Percentiles rank a stretch among this genome's conserved stretches.
phyloP scores from a whole-genome alignment of 441 rosid genomes.

The Mallotus japonicus region DNA sequence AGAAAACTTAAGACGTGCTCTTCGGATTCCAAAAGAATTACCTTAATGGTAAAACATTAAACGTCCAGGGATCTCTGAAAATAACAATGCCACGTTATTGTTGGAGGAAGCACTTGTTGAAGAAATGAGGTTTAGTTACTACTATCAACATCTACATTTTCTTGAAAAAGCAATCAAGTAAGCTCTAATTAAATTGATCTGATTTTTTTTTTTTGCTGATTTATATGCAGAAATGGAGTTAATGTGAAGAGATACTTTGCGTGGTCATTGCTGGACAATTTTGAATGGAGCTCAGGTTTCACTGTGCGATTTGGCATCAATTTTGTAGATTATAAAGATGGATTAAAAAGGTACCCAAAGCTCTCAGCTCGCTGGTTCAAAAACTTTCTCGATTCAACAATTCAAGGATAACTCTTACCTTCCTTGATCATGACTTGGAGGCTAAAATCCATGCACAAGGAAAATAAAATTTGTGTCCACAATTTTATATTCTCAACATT shows the following conservation, averaged over 20 bases:
- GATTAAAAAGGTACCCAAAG: slow-evolving; percentile 47
- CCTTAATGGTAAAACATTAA: too few relatives aligned
- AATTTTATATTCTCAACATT: background rate
- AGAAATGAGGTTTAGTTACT: slow-evolving; percentile 27
- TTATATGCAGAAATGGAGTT: slow-evolving; percentile 33
- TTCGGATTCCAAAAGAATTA: too few relatives aligned
- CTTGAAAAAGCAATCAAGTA: slow-evolving; percentile 36
- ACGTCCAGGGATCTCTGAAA: slow-evolving; percentile 34
- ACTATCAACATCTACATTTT: slow-evolving; percentile 28
- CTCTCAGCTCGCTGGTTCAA: slow-evolving; percentile 47
- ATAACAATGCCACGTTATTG: slow-evolving; percentile 23
- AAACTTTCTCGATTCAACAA: slow-evolving; percentile 32
- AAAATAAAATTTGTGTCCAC: background rate
- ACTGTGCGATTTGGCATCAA: slow-evolving; percentile 52
- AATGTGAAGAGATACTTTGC: slow-evolving; percentile 56
- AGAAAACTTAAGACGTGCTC: too few relatives aligned
- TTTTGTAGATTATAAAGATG: slow-evolving; percentile 48
- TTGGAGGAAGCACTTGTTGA: slow-evolving; percentile 30
- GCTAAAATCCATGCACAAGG: too few relatives aligned
- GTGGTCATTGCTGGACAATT: slow-evolving; percentile 53
- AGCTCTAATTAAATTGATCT: background rate
- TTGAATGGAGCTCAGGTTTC: slow-evolving; percentile 51
- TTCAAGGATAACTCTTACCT: too few relatives aligned
- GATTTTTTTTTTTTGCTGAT: background rate
- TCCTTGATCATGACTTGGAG: too few relatives aligned